These are phyloP conservation scores for Warburgia ugandensis DNA, from an alignment of 164 flowering plant species.

Conservation along the genomic window DNA sequence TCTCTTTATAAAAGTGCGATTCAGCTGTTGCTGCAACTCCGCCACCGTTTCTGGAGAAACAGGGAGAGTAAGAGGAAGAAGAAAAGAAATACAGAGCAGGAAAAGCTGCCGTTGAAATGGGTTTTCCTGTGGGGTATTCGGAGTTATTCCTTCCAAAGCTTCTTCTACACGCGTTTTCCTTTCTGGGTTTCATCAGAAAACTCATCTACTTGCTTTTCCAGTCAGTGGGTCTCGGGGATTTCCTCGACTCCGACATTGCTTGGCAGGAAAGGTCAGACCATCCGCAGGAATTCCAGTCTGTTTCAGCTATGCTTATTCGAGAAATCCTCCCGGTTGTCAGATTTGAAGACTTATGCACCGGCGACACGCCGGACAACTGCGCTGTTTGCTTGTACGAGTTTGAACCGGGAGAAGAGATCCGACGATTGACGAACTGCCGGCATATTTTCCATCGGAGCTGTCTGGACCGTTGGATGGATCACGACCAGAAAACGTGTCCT, in stretches of 20 bases:
- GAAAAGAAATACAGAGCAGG: too few relatives aligned
- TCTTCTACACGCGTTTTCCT: constrained; percentile 43
- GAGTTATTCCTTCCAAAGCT: constrained; percentile 68
- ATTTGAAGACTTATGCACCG: constrained; percentile 30
- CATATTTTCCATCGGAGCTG: constrained; percentile 80
- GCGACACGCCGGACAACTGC: constrained; percentile 48
- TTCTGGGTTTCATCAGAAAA: constrained; percentile 46
- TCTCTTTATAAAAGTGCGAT: too few relatives aligned
- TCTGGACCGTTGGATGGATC: constrained; percentile 89
- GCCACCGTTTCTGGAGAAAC: too few relatives aligned
- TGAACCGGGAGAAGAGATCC: constrained; percentile 55
- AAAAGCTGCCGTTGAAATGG: too few relatives aligned
- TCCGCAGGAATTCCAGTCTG: constrained; percentile 32
- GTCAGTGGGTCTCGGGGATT: constrained; percentile 51
- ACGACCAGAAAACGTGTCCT: constrained; percentile 83
- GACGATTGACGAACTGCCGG: constrained; percentile 60
- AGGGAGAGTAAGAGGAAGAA: too few relatives aligned
- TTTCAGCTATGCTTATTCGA: constrained; percentile 60
- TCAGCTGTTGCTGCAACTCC: too few relatives aligned
- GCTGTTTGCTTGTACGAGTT: constrained; percentile 84
- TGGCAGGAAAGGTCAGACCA: constrained; percentile 14
- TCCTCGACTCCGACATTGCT: constrained; percentile 44
- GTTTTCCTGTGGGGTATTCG: constrained; percentile 82
- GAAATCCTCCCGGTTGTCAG: constrained; percentile 66
- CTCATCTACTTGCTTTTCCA: constrained; percentile 37